Percentiles rank a stretch among this genome's conserved stretches.
These are phyloP conservation scores for Mycothermus thermophilus DNA, from an alignment of 495 filamentous ascomycete species.

Conservation along the genomic window DNA sequence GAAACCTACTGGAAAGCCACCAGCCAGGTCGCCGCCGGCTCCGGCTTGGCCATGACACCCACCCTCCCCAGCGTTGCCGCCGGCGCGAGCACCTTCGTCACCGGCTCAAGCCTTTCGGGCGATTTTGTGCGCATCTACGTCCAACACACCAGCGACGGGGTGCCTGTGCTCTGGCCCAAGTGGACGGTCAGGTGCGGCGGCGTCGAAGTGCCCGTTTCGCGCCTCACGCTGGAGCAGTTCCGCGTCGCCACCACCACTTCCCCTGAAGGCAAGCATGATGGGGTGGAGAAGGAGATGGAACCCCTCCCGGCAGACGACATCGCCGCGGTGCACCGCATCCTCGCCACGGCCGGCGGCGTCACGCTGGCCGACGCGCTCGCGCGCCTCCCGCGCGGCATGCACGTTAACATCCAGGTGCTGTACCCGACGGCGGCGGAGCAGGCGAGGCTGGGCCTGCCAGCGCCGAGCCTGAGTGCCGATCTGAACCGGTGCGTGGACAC, in stretches of 20 bases:
- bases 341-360: conserved; percentile 54
- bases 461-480: conserved; percentile 60
- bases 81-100: conserved; percentile 69
- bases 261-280: conserved; percentile 32
- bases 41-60: neutral
- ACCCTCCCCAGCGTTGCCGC: conserved; percentile 1
- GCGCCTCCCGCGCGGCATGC: conserved; percentile 58
- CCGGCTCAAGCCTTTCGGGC: conserved; percentile 85
- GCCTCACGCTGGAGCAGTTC: conserved; percentile 63
- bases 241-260: conserved; percentile 45
- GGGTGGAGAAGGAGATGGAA: too few species aligned
- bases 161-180: conserved; percentile 72
- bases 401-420: conserved; percentile 76
- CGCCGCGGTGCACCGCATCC: conserved; percentile 47
- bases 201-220: conserved; percentile 66
- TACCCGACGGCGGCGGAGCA: conserved; percentile 58
- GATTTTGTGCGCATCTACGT: conserved; percentile 86
- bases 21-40: conserved; percentile 61
- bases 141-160: conserved; percentile 73
- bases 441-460: conserved; percentile 39
- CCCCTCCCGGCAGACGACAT: conserved; percentile 39
- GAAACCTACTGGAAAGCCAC: conserved; percentile 99
- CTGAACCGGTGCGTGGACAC: conserved; percentile 77
- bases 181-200: conserved; percentile 69
- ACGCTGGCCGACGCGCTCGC: conserved; percentile 61